phyloP scores from a whole-genome alignment of 2,329 filamentous ascomycete genomes.

The Metarhizium guizhouense region DNA sequence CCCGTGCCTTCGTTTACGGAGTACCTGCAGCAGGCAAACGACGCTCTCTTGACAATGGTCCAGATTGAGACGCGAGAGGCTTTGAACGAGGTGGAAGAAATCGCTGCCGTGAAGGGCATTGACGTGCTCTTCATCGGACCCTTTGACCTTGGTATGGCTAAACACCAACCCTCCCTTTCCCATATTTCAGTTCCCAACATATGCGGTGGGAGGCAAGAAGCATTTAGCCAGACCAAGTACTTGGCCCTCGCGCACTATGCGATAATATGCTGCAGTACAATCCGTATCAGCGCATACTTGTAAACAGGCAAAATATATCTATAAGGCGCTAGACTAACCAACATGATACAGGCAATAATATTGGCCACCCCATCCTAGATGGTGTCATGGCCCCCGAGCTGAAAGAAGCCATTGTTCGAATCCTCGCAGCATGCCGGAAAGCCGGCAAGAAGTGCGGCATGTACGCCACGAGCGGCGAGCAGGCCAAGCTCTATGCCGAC shows the following conservation, averaged over 20 bases:
- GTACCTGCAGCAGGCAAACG: slow-evolving; percentile 41
- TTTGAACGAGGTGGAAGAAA: slow-evolving; percentile 50
- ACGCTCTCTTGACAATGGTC: slow-evolving; percentile 51
- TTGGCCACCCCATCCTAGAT: slow-evolving; percentile 52
- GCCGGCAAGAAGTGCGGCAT: slow-evolving; percentile 60
- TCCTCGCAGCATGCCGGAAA: slow-evolving; percentile 46
- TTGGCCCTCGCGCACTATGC: no score
- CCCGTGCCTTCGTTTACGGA: slow-evolving; percentile 35
- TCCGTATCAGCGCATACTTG: no score
- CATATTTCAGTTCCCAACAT: no score
- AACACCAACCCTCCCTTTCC: neutral
- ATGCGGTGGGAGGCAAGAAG: no score
- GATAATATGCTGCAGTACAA: no score
- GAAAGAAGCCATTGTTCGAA: slow-evolving; percentile 47
- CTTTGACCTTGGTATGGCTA: slow-evolving; percentile 46
- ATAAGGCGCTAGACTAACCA: neutral
- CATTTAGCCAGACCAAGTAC: no score
- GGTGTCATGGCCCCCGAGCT: slow-evolving; percentile 51
- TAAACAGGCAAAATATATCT: no score
- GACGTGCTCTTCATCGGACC: slow-evolving; percentile 59
- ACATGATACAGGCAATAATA: slow-evolving; percentile 41
- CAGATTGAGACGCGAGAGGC: slow-evolving; percentile 61
- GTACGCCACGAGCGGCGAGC: slow-evolving; percentile 46
- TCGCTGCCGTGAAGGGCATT: slow-evolving; percentile 49
- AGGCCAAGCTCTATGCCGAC: slow-evolving; percentile 44